phyloP scores from a whole-genome alignment of 78 protist species.

The Dictyostelium purpureum region DNA sequence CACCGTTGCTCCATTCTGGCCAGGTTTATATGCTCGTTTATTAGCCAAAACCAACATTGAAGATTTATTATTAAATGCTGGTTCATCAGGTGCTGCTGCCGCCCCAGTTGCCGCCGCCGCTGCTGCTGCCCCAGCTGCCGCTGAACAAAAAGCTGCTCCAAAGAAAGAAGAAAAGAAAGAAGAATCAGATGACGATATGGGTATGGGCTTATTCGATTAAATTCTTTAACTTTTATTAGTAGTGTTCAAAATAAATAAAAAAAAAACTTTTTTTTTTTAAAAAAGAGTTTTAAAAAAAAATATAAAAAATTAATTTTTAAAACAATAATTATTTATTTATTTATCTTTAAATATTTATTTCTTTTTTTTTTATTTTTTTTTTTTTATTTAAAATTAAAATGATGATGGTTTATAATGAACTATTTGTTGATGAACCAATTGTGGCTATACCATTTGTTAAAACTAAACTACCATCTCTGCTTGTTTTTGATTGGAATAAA shows the following conservation, averaged over 20 bases:
- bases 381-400: background rate
- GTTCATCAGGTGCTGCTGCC: conserved; percentile 82
- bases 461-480: conserved; percentile 22
- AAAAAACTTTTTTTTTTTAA: no score
- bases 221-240: no score
- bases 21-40: conserved; percentile 80
- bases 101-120: conserved; percentile 85
- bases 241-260: no score
- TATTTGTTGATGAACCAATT: conserved; percentile 4
- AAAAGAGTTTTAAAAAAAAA: no score
- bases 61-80: conserved; percentile 76
- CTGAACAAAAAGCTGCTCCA: conserved; percentile 47
- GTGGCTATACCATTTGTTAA: conserved; percentile 29
- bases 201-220: conserved; percentile 84
- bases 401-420: background rate
- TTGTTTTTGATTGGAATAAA: conserved; percentile 36
- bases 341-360: background rate
- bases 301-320: background rate
- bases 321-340: background rate
- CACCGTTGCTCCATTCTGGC: conserved; percentile 80
- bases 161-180: conserved; percentile 76
- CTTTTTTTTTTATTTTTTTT: background rate
- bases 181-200: conserved; percentile 61
- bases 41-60: conserved; percentile 42
- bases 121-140: conserved; percentile 78